Evolutionary conservation across 202 grass and related monocot genomes (phyloP), one percentile per base, ranked within the genome.

Genomic region (Thinopyrum obtusiflorum): DNA sequence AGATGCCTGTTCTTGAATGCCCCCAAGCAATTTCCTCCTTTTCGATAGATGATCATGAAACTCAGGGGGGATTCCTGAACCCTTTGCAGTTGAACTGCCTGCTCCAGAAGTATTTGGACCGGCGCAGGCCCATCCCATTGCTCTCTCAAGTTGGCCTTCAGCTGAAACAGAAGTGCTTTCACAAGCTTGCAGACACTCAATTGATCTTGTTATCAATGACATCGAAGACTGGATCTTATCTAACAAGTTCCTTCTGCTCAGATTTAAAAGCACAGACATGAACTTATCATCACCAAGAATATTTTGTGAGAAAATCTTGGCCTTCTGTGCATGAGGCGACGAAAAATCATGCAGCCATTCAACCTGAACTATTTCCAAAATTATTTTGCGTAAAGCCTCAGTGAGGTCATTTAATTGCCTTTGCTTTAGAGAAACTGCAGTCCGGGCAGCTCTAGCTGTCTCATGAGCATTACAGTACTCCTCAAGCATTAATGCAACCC

Each of bases 71-170:
- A 98, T 92, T 89, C 86, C 89, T 70, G 91, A 93, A 88, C 77
- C 91, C 73, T 83, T 86, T 70, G 90, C 27, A 18, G 85, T 46
- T 86, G 84, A 89, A 81, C 78, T 53, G 7, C 82, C 79, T 72
- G 89, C 83, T 73, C 82, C 87, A 73, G 88, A 79, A 62, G 82
- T 87, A 83, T 85, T 89, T 88, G 92, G 82, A 46, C 92, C 89
- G 31, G 91, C 89, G 86, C 95, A 98, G 65, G 96, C 96, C 96
- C 96, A 98, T 82, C 91, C 93, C 93, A 98, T 98, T 49, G 96
- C 96, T 86, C 93, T 92, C 75, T 98, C 93, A 84, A 98, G 93
- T 82, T 98, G 96, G 78, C 86, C 93, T 91, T 95, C 96, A 68
- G 88, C 89, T 72, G 93, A 91, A 65, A 92, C 53, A 40, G 93